Base-by-base conservation (phyloP, 768 basidiomycete genomes). In the Mycena kentingensis region DNA sequence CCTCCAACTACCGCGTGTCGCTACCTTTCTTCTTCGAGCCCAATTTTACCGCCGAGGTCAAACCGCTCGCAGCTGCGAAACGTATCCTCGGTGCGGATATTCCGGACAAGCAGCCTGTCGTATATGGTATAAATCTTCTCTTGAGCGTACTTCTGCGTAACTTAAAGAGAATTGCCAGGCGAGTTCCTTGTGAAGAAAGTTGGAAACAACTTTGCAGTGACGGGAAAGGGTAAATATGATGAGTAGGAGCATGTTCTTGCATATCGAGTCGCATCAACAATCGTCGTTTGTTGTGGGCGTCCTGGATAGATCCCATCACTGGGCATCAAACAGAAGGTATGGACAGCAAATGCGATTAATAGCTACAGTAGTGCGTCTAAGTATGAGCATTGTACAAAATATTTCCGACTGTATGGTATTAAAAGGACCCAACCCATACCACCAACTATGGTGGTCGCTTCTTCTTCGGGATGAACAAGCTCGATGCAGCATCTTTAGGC, bases 21-120 rank as follows among this genome's bases (percentile, higher is more conserved):
- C 78, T 95, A 18, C 94, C 94, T 0, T 96, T 96, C 72, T 97
- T 97, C 77, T 96, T 90, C 57, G 94, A 96, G 67, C 93, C 94
- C 0, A 91, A 90, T 51, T 93, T 91, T 62, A 74, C 84, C 53
- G 88, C 93, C 0, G 51, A 73, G 2, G 72, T 97, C 41, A 69
- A 76, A 57, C 88, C 92, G 1, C 71, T 95, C 5, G 73, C 75
- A 4, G 84, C 84, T 5, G 84, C 83, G 0, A 62, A 77, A 24
- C 78, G 84, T 28, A 60, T 79, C 10, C 74, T 73, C 50, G 52
- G 66, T 32, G 54, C 62, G n/a, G 28, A 56, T 16, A 44, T 50
- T 37, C 48, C 58, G 4, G 62, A 62, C 22, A 61, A 63, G 11
- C 70, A 77, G 37, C 70, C 83, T 0, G 76, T 87, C 1, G 68